Base-by-base conservation (phyloP, 1,284 basidiomycete species). In the Phellopilus nigrolimitatus region DNA sequence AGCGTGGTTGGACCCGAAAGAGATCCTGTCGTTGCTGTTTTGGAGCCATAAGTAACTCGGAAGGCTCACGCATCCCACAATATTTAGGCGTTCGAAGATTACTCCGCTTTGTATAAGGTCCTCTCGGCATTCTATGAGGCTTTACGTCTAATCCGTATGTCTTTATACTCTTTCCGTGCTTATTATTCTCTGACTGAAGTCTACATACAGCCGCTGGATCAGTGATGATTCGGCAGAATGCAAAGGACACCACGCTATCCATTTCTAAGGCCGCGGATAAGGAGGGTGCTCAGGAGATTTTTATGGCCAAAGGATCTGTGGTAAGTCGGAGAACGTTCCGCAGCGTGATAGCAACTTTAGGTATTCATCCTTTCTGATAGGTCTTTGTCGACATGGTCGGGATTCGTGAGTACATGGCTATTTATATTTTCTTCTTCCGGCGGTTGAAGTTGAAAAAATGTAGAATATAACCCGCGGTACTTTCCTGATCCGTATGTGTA, bases 331-430 rank as follows among this genome's bases (percentile, higher is more conserved):
- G 9, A 3, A 17, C 3, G 37, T 36, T 33, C 13, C 54, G 33
- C 30, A 33, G 21, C 13, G 48, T 13, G 17, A n/a, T n/a, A 7
- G 19, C 2, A 37, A 8, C 19, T 17, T 37, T 13, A 7, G 2
- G 3, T 15, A 37, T 19, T 43, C 7, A 6, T 45, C 6, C 25
- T 37, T 33, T 56, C 25, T 49, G 28, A 15, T 53, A 69, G 66
- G 58, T 78, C 13, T 52, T 74, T 6, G 65, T 78, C 4, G 77
- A 81, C 54, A 70, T 80, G 66, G 55, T 79, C 53, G 75, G 76
- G 49, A 59, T 75, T 51, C 72, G 78, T 79, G 54, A 65, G 77
- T 73, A 42, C 21, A 17, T 25, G 9, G 9, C 13, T 22, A 13
- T 33, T 22, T 19, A 24, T 38, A 25, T 13, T 37, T 12, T 2